Percentiles rank a stretch among this genome's conserved stretches.
These are phyloP conservation scores for Verticillium tricorpus DNA, from an alignment of 2,329 filamentous ascomycete genomes.

Conservation along the genomic window DNA sequence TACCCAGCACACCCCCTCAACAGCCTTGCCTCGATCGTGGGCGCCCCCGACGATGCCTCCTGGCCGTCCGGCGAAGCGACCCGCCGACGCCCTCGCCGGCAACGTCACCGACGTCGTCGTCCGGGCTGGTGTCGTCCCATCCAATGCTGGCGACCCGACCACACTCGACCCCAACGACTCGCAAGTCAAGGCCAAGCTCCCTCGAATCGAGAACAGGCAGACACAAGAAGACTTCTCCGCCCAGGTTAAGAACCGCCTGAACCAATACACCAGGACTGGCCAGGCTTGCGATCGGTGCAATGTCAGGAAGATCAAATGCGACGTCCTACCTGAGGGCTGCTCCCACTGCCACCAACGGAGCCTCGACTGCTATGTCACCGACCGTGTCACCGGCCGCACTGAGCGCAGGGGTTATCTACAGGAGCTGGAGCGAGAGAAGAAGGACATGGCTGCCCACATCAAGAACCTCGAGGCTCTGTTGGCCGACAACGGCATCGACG, in stretches of 20 bases:
- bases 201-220: slow-evolving; percentile 39
- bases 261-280: slow-evolving; percentile 61
- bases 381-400: slow-evolving; percentile 79
- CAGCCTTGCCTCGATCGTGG: not conserved
- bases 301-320: slow-evolving; percentile 84
- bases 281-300: slow-evolving; percentile 90
- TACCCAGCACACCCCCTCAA: not conserved
- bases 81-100: slow-evolving; percentile 32
- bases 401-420: slow-evolving; percentile 75
- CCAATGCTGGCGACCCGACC: slow-evolving; percentile 26
- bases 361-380: slow-evolving; percentile 77
- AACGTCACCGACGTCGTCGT: slow-evolving; percentile 25
- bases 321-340: slow-evolving; percentile 74
- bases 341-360: slow-evolving; percentile 74
- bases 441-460: slow-evolving; percentile 62
- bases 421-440: slow-evolving; percentile 68
- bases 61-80: slow-evolving; percentile 38
- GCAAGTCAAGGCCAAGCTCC: slow-evolving; percentile 39
- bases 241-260: slow-evolving; percentile 51
- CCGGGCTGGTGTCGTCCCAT: slow-evolving; percentile 10
- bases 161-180: not conserved
- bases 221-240: slow-evolving; percentile 46
- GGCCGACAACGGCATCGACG: slow-evolving; percentile 54
- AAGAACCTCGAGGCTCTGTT: slow-evolving; percentile 65
- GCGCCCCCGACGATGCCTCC: slow-evolving; percentile 16